A percentile compares a stretch with the other conserved stretches of the same genome.
Conservation (phyloP, 129 eudicot species). For the Cynara cardunculus region DNA sequence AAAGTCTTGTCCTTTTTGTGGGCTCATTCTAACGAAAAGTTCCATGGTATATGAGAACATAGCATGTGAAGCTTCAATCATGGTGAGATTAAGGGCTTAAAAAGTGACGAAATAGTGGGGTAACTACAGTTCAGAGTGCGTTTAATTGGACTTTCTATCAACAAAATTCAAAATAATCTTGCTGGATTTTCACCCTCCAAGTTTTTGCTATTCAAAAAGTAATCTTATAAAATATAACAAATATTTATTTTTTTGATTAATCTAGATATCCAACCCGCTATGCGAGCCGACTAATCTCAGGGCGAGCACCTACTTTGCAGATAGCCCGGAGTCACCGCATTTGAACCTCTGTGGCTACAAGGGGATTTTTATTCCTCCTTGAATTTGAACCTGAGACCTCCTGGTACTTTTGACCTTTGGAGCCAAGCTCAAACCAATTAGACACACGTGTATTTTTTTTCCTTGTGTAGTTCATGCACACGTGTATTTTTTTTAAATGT, state of each 20-base stretch:
- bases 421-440: too few species aligned
- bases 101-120: conserved; percentile 41
- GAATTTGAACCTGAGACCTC: too few species aligned
- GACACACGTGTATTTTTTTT: too few species aligned
- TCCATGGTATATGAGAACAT: conserved; percentile 29
- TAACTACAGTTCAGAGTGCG: conserved; percentile 40
- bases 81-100: conserved; percentile 26
- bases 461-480: neutral
- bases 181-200: neutral
- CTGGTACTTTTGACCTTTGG: too few species aligned
- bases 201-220: neutral
- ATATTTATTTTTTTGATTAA: too few species aligned
- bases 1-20: neutral
- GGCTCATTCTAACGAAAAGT: conserved; percentile 20
- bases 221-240: neutral
- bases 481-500: neutral
- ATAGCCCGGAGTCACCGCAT: too few species aligned
- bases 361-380: too few species aligned
- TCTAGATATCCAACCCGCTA: too few species aligned
- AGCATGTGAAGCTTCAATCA: conserved; percentile 39
- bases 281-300: too few species aligned
- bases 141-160: conserved; percentile 11
- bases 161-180: conserved; percentile 3
- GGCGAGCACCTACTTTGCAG: too few species aligned
- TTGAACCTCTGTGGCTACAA: too few species aligned